Base-by-base conservation (phyloP, 345 rosid genomes). In the Draba incana region DNA sequence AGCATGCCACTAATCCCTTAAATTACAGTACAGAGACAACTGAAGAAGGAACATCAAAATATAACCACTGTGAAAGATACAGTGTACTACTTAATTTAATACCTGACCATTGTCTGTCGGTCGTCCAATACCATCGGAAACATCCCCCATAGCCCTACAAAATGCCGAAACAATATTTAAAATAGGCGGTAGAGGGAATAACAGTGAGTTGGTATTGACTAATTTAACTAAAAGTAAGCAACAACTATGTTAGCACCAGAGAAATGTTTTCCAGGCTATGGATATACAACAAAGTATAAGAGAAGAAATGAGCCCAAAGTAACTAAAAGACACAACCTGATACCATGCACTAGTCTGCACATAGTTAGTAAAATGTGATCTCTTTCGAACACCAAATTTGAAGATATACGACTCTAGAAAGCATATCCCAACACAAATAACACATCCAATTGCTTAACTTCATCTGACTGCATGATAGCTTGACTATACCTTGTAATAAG, bases 61-160 rank as follows among this genome's bases (percentile, higher is more conserved):
- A 33, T 9, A 52, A 50, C n/a, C 47, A 53, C 39, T 37, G 8
- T 41, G 64, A 65, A 24, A 47, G 44, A 44, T 14, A 59, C 31
- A 61, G 9, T 13, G 74, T 7, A 48, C 11, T 7, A 58, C 56
- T 31, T 20, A 53, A 68, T 2, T 54, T 20, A 62, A 38, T 86
- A 93, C 98, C 92, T 94, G 96, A 31, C 96, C 96, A 82, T 86
- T 89, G 77, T 94, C 97, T 41, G 97, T 86, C 7, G 92, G 95
- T 64, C 90, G 88, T 64, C 96, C 88, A 60, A 89, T 89, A 38
- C 88, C 86, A 68, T 94, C 97, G n/a, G 96, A 89, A 43, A 91
- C 96, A 86, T 91, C 97, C 57, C 97, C 95, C 96, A 89, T 94
- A 39, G 95, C 96, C 66, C 92, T 92, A 66, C 66, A 83, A 9